phyloP scores from a whole-genome alignment of 768 basidiomycete genomes.

The Boletus pseudo-olivaceus region DNA sequence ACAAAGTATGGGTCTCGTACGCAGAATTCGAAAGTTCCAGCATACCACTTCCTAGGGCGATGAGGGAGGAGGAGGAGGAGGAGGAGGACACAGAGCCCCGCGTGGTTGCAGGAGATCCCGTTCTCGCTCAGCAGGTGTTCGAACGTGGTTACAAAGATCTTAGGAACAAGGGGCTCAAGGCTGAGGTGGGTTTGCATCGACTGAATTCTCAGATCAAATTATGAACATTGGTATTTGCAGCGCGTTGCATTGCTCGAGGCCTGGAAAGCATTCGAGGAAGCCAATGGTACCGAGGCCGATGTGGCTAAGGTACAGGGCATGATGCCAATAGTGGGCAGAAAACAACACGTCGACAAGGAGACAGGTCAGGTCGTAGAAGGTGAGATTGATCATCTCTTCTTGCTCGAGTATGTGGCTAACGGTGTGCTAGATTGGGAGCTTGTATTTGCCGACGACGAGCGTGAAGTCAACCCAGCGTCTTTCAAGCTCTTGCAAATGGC shows the following conservation, averaged over 20 bases:
- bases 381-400: slow-evolving; percentile 30
- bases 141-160: slow-evolving; percentile 86
- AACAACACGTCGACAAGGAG: slow-evolving; percentile 77
- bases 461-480: slow-evolving; percentile 85
- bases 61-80: slow-evolving; percentile 68
- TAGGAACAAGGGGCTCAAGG: slow-evolving; percentile 76
- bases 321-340: slow-evolving; percentile 91
- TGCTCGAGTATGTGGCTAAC: not conserved
- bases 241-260: slow-evolving; percentile 89
- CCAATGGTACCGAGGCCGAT: slow-evolving; percentile 68
- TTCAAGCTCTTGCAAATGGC: slow-evolving; percentile 98
- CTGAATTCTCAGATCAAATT: not conserved
- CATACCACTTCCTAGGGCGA: slow-evolving; percentile 59
- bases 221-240: slow-evolving; percentile 36
- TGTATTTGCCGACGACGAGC: slow-evolving; percentile 94
- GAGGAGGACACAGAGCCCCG: slow-evolving; percentile 49
- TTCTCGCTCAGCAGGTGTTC: slow-evolving; percentile 73
- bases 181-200: slow-evolving; percentile 58
- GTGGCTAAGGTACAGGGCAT: slow-evolving; percentile 81
- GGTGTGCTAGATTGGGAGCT: slow-evolving; percentile 80
- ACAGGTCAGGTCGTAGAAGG: slow-evolving; percentile 87
- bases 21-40: slow-evolving; percentile 87
- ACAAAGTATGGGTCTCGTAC: slow-evolving; percentile 97
- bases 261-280: slow-evolving; percentile 93
- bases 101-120: slow-evolving; percentile 68